Conservation (phyloP, 768 basidiomycete species). For the Hypholoma sublateritium region DNA sequence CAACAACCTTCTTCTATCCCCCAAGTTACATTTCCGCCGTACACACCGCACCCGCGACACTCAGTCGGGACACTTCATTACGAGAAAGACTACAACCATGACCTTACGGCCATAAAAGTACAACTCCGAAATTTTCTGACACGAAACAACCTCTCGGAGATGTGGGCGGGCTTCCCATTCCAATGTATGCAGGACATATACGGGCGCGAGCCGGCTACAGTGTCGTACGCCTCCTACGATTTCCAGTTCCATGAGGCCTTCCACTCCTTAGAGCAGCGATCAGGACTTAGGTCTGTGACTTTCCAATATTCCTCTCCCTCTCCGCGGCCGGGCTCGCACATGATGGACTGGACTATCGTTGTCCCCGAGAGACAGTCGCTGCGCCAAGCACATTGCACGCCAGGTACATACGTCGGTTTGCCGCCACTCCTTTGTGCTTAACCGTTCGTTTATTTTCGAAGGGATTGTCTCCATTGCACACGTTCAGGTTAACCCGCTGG, state of each 20-base stretch:
- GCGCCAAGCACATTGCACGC: constrained; percentile 15
- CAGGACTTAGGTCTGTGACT: constrained; percentile 20
- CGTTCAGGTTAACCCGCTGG: constrained; percentile 34
- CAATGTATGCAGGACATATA: constrained; percentile 22
- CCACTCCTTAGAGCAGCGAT: constrained; percentile 18
- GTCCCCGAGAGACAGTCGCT: constrained; percentile 22
- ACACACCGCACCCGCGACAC: constrained; percentile 2
- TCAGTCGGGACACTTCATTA: constrained; percentile 6
- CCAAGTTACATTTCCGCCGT: constrained; percentile 1
- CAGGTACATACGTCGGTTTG: constrained; percentile 28
- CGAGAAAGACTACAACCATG: constrained; percentile 11
- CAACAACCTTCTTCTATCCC: neutral
- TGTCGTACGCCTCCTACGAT: constrained; percentile 35
- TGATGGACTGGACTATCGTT: constrained; percentile 33
- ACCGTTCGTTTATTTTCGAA: neutral
- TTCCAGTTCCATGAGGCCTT: constrained; percentile 32
- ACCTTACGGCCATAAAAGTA: constrained; percentile 20
- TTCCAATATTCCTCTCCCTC: constrained; percentile 27
- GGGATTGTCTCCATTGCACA: constrained; percentile 31
- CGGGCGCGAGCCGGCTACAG: constrained; percentile 13
- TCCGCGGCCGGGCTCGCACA: constrained; percentile 1
- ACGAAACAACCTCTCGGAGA: constrained; percentile 26
- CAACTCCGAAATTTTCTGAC: constrained; percentile 32
- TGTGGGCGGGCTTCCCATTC: constrained; percentile 39
- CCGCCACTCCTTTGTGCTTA: neutral